These are phyloP conservation scores for Malus asiatica DNA, from an alignment of 306 rosid genomes.

Conservation along the genomic window DNA sequence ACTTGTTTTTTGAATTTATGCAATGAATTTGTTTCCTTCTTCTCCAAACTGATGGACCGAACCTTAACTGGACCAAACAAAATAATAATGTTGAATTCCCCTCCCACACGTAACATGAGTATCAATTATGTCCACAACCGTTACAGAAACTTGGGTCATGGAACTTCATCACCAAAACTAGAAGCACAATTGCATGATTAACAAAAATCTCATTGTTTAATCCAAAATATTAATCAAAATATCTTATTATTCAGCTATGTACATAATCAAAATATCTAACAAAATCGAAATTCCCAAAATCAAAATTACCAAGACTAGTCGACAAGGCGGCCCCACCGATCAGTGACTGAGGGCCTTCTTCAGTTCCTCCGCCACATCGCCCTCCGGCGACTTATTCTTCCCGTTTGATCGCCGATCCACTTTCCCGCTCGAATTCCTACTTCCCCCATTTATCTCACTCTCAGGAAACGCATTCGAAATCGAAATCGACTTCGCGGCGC, in stretches of 20 bases:
- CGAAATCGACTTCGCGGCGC: background rate
- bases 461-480: constrained; percentile 2
- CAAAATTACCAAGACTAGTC: background rate
- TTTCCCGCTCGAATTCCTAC: constrained; percentile 12
- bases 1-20: no score
- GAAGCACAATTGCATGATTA: no score
- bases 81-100: no score
- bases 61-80: no score
- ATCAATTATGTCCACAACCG: no score
- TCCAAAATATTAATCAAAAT: no score
- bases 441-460: background rate
- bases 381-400: constrained; percentile 40
- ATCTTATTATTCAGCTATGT: background rate
- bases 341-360: constrained; percentile 37
- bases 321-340: background rate
- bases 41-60: no score
- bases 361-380: constrained; percentile 36
- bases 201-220: no score
- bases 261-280: background rate
- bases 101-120: no score
- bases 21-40: no score
- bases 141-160: no score
- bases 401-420: constrained; percentile 24
- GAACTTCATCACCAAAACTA: no score
- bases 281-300: background rate